Evolutionary conservation across 805 yeast species (phyloP).

Genomic region (Candida namnaoensis): DNA sequence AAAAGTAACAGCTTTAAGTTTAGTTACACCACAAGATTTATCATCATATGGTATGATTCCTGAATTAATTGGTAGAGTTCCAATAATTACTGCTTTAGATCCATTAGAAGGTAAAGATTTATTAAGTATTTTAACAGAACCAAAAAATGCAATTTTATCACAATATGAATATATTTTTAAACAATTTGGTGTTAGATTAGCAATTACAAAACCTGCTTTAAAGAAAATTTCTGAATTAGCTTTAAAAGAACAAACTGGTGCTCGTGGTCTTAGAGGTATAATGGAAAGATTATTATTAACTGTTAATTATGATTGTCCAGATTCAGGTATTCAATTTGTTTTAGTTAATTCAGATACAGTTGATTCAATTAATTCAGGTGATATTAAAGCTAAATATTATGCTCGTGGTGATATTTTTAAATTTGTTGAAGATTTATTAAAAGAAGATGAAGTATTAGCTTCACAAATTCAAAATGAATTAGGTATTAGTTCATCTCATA

Average conservation of each 20-base stretch:
- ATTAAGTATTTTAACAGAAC: conserved; percentile 41
- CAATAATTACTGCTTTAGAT: conserved; percentile 40
- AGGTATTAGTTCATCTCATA: background rate
- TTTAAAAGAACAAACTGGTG: conserved; percentile 47
- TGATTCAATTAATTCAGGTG: conserved; percentile 23
- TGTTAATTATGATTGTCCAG: conserved; percentile 53
- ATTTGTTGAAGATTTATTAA: conserved; percentile 29
- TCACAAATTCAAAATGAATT: conserved; percentile 22
- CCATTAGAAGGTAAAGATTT: conserved; percentile 37
- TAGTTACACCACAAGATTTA: conserved; percentile 41
- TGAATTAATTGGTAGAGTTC: conserved; percentile 51
- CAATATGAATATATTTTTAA: conserved; percentile 48
- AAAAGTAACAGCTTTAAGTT: conserved; percentile 31
- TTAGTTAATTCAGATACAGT: conserved; percentile 38
- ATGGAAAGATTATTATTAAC: conserved; percentile 41
- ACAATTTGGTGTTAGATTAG: conserved; percentile 41
- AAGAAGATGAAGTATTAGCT: conserved; percentile 33
- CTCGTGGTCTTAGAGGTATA: conserved; percentile 48
- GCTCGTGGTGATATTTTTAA: conserved; percentile 32
- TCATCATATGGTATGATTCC: conserved; percentile 49
- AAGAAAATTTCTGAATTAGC: conserved; percentile 40
- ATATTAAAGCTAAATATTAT: conserved; percentile 33
- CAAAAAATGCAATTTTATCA: conserved; percentile 42
- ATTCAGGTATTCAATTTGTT: conserved; percentile 43
- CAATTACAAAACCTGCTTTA: conserved; percentile 40